Percentiles rank a stretch among this genome's conserved stretches.
phyloP scores from a whole-genome alignment of 75 land plant genomes.

The Picea glauca region DNA sequence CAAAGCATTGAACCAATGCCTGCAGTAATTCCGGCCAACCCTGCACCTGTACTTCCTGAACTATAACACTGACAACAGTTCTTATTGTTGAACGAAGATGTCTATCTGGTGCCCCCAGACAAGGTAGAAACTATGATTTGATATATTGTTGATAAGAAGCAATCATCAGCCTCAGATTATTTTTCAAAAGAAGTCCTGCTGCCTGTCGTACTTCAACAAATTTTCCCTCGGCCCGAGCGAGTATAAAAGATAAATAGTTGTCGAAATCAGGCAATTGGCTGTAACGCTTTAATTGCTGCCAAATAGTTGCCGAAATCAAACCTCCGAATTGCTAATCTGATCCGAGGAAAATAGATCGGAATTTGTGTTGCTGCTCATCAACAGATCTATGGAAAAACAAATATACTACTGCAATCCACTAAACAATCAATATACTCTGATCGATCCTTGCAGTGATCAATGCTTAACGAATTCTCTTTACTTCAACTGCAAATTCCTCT shows the following conservation, averaged over 20 bases:
- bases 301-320: constrained; percentile 15
- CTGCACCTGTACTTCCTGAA: constrained; percentile 59
- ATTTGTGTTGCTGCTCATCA: too few species aligned
- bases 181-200: constrained; percentile 89
- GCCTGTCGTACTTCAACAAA: constrained; percentile 80
- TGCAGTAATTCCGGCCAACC: constrained; percentile 93
- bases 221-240: constrained; percentile 83
- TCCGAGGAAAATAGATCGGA: too few species aligned
- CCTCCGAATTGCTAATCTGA: too few species aligned
- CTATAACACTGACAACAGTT: constrained; percentile 76
- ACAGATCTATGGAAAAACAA: too few species aligned
- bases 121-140: constrained; percentile 79
- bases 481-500: too few species aligned
- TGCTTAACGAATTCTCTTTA: too few species aligned
- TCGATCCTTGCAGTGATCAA: too few species aligned
- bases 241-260: constrained; percentile 88
- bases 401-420: too few species aligned
- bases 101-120: constrained; percentile 79
- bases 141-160: constrained; percentile 74
- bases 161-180: constrained; percentile 59
- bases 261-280: constrained; percentile 91
- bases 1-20: constrained; percentile 78
- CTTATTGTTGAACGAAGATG: constrained; percentile 84
- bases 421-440: too few species aligned
- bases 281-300: constrained; percentile 84